Evolutionary conservation across 352 stramenopile species (phyloP).

Genomic region (Aphanomyces astaci): DNA sequence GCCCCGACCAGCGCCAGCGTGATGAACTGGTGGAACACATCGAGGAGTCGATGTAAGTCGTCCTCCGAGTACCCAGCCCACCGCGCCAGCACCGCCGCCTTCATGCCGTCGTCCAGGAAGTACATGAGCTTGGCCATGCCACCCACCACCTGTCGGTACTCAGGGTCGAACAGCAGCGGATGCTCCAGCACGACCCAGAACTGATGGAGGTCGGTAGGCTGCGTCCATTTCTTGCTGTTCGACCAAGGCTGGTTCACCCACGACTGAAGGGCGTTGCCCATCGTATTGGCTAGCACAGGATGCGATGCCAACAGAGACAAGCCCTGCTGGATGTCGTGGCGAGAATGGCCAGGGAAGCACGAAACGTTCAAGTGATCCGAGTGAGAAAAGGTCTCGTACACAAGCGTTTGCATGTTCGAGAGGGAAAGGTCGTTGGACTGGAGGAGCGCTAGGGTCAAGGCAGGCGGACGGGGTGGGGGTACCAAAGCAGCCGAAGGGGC

Average conservation of each 20-base stretch:
- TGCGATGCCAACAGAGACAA: not conserved
- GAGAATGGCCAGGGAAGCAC: conserved; percentile 16
- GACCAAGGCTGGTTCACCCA: conserved; percentile 70
- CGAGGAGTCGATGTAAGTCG: conserved; percentile 52
- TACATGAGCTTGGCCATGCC: conserved; percentile 64
- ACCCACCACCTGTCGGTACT: conserved; percentile 62
- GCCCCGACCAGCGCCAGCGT: conserved; percentile 64
- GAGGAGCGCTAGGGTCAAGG: conserved; percentile 5
- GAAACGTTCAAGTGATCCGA: conserved; percentile 36
- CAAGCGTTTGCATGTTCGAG: conserved; percentile 24
- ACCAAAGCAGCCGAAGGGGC: no score
- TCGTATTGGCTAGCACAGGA: conserved; percentile 36
- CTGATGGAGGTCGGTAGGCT: conserved; percentile 39
- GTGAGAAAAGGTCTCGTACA: conserved; percentile 69
- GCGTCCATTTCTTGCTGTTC: conserved; percentile 59
- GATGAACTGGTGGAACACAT: conserved; percentile 70
- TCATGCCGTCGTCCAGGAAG: conserved; percentile 41
- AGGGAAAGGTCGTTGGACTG: not conserved
- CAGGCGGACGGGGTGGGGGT: not conserved
- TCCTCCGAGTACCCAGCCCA: conserved; percentile 53
- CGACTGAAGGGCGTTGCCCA: conserved; percentile 56
- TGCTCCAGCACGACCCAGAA: conserved; percentile 70
- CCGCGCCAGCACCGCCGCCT: conserved; percentile 42
- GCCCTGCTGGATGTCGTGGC: conserved; percentile 13
- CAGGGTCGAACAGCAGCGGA: conserved; percentile 63